These are phyloP conservation scores for Hondaea fermentalgiana DNA, from an alignment of 108 stramenopile genomes.

Conservation along the genomic window DNA sequence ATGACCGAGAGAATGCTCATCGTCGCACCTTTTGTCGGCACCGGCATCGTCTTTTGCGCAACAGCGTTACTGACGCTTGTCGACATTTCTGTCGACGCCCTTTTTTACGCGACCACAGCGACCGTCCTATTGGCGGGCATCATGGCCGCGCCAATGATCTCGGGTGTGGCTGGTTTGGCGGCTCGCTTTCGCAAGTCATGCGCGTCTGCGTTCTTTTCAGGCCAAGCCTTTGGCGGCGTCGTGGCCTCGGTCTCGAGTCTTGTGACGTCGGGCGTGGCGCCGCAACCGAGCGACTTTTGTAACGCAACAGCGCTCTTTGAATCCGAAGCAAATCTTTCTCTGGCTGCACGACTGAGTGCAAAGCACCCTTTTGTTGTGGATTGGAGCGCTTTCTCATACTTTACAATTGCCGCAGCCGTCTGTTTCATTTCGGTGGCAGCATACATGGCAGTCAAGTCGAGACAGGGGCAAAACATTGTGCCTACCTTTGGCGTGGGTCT, in stretches of 20 bases:
- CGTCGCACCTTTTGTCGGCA: neutral
- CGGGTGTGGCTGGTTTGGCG: conserved; percentile 9
- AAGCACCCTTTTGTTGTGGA: neutral
- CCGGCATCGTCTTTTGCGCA: neutral
- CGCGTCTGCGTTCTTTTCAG: neutral
- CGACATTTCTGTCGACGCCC: neutral
- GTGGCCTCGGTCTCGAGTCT: conserved; percentile 19
- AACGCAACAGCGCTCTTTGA: neutral
- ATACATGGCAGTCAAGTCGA: neutral
- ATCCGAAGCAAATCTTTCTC: too few relatives aligned
- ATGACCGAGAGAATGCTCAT: neutral
- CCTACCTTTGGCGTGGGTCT: neutral
- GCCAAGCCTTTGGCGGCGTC: conserved; percentile 25
- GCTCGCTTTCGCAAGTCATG: neutral
- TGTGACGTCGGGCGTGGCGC: neutral
- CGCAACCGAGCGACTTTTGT: neutral
- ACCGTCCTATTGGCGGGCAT: neutral
- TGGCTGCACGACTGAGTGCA: too few relatives aligned
- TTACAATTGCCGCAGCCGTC: neutral
- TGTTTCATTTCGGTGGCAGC: neutral
- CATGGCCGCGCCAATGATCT: conserved; percentile 12
- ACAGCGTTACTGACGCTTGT: conserved; percentile 8
- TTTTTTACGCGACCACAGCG: neutral
- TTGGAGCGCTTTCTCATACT: neutral
- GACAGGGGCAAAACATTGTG: neutral